Conservation (phyloP, 176 grass and related monocot species). For the Alopecurus myosuroides region DNA sequence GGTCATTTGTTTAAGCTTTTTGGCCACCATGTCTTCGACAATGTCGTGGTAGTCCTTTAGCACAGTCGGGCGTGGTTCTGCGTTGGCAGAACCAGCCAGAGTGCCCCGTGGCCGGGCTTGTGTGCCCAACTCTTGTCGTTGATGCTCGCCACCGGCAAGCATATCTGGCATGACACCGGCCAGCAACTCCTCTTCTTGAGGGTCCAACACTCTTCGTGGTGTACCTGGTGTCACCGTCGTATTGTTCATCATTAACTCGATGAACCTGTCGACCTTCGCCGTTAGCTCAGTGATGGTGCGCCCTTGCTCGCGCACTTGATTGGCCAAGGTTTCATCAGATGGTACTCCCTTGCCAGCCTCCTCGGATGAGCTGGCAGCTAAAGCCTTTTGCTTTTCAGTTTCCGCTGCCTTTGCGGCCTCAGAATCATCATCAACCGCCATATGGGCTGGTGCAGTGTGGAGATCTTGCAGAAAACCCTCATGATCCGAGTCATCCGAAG, state of each 20-base stretch:
- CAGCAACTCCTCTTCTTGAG: neutral
- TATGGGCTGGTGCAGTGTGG: neutral
- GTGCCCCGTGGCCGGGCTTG: no score
- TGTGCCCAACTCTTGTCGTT: rapidly evolving
- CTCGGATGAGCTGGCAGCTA: neutral
- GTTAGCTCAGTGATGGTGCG: neutral
- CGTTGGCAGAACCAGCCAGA: no score
- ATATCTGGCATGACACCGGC: no score
- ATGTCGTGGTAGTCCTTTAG: neutral
- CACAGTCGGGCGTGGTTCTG: neutral
- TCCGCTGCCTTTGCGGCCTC: neutral
- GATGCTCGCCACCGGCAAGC: no score
- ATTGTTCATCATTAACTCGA: neutral
- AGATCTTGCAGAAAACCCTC: neutral
- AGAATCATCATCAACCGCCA: rapidly evolving
- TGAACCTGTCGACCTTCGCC: neutral
- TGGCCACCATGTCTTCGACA: neutral
- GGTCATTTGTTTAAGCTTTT: neutral
- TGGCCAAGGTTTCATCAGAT: neutral
- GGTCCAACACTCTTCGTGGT: neutral
- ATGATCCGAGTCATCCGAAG: neutral
- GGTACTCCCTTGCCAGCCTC: neutral
- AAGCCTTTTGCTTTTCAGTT: neutral
- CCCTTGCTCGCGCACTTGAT: neutral
- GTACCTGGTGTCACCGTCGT: rapidly evolving